Evolutionary conservation across 108 stramenopile genomes (phyloP).

Genomic region (Nannochloropsis gaditana): DNA sequence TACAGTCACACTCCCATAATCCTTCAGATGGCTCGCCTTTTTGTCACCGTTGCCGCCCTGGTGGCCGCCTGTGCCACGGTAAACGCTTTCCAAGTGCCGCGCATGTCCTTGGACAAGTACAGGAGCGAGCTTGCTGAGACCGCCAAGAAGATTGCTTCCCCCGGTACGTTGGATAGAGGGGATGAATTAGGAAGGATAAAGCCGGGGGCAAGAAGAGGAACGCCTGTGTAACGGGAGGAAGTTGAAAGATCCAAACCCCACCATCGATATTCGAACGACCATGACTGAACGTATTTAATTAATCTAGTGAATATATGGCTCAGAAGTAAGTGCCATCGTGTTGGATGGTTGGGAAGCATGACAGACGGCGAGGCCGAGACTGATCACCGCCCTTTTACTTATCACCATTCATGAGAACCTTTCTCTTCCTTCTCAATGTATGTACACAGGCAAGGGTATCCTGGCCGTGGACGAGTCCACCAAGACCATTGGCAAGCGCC

Average conservation of each 20-base stretch:
- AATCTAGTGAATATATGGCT: not conserved
- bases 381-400: not conserved
- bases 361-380: not conserved
- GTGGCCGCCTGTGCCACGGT: slow-evolving; percentile 17
- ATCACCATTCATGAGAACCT: not conserved
- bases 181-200: not conserved
- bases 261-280: not conserved
- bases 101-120: slow-evolving; percentile 39
- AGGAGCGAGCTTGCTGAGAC: slow-evolving; percentile 43
- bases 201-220: not conserved
- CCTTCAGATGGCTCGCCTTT: not conserved
- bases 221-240: not conserved
- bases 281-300: too few species aligned
- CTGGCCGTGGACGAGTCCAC: slow-evolving; percentile 77
- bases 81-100: slow-evolving; percentile 23
- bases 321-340: not conserved
- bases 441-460: slow-evolving; percentile 59
- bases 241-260: too few species aligned
- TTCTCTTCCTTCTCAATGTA: not conserved
- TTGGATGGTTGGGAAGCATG: not conserved
- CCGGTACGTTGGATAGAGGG: slow-evolving; percentile 28
- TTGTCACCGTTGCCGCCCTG: slow-evolving; percentile 11
- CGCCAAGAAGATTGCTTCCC: slow-evolving; percentile 42
- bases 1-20: not conserved
- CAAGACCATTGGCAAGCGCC: slow-evolving; percentile 66